Percentiles rank a stretch among this genome's conserved stretches.
phyloP scores from a whole-genome alignment of 805 yeast species.

The Candida palmyrensis region DNA sequence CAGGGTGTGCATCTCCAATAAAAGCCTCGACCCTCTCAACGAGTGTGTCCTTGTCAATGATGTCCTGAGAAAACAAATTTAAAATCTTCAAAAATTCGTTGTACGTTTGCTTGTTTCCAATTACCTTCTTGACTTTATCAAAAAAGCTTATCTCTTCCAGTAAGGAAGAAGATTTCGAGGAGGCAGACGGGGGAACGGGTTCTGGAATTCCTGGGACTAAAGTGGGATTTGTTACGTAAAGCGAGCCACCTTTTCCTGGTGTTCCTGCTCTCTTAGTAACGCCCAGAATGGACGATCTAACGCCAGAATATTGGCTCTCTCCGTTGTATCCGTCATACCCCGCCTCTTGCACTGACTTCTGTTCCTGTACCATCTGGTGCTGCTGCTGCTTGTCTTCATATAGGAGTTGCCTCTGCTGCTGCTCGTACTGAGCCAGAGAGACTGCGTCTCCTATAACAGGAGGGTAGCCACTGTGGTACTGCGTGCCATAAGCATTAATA shows the following conservation, averaged over 20 bases:
- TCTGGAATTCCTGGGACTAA: slow-evolving; percentile 83
- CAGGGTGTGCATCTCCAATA: slow-evolving; percentile 70
- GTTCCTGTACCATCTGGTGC: background rate
- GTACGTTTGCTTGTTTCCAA: slow-evolving; percentile 85
- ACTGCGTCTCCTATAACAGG: slow-evolving; percentile 8
- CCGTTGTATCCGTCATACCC: slow-evolving; percentile 29
- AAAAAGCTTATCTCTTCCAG: slow-evolving; percentile 86
- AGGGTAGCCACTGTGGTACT: slow-evolving; percentile 11
- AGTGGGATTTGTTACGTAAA: slow-evolving; percentile 51
- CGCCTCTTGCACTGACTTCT: slow-evolving; percentile 4
- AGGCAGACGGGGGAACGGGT: slow-evolving; percentile 52
- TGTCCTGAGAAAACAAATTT: slow-evolving; percentile 84
- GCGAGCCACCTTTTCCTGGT: slow-evolving; percentile 13
- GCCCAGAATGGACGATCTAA: slow-evolving; percentile 32
- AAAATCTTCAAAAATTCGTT: slow-evolving; percentile 87
- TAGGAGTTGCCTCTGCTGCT: slow-evolving; percentile 6
- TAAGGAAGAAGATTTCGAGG: slow-evolving; percentile 51
- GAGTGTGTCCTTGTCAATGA: slow-evolving; percentile 76
- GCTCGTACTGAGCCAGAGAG: slow-evolving; percentile 8
- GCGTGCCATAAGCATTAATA: slow-evolving; percentile 18
- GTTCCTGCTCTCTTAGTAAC: slow-evolving; percentile 13
- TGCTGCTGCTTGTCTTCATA: slow-evolving; percentile 10
- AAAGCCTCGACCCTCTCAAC: slow-evolving; percentile 83
- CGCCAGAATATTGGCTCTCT: slow-evolving; percentile 46
- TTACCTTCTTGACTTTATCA: slow-evolving; percentile 83